These are phyloP conservation scores for Cyclostephanos tholiformis DNA, from an alignment of 108 stramenopile genomes.

Conservation along the genomic window DNA sequence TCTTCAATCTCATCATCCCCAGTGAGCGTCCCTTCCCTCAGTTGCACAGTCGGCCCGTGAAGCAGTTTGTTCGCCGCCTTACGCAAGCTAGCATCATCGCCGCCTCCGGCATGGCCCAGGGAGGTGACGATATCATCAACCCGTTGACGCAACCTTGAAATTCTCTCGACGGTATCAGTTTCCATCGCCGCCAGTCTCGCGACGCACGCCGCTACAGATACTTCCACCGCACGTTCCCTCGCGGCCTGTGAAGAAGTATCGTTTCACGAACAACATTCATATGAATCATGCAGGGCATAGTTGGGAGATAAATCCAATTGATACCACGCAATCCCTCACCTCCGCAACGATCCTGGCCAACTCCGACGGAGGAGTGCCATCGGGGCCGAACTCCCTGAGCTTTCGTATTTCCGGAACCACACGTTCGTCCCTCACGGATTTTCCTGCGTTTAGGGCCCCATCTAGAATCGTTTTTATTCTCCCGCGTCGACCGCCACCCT, in stretches of 20 bases:
- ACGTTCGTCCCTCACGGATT: slow-evolving; percentile 64
- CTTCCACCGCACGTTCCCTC: slow-evolving; percentile 44
- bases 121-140: slow-evolving; percentile 27
- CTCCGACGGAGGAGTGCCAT: slow-evolving; percentile 51
- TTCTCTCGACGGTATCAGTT: slow-evolving; percentile 16
- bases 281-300: neutral
- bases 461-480: slow-evolving; percentile 61
- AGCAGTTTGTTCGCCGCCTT: slow-evolving; percentile 46
- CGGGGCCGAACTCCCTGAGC: slow-evolving; percentile 60
- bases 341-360: slow-evolving; percentile 32
- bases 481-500: slow-evolving; percentile 16
- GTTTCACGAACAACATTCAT: neutral
- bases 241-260: slow-evolving; percentile 40
- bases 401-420: slow-evolving; percentile 54
- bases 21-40: slow-evolving; percentile 41
- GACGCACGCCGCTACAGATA: slow-evolving; percentile 46
- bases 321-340: slow-evolving; percentile 5
- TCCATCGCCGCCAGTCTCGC: slow-evolving; percentile 39
- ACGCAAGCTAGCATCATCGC: slow-evolving; percentile 13
- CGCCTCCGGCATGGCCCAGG: slow-evolving; percentile 5
- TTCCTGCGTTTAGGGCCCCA: slow-evolving; percentile 69
- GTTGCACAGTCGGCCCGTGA: slow-evolving; percentile 56
- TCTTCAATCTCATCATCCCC: slow-evolving; percentile 12
- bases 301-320: neutral
- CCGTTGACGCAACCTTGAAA: slow-evolving; percentile 35